Conservation (phyloP, 2,329 filamentous ascomycete species). For the Pestalotiopsis sp. region DNA sequence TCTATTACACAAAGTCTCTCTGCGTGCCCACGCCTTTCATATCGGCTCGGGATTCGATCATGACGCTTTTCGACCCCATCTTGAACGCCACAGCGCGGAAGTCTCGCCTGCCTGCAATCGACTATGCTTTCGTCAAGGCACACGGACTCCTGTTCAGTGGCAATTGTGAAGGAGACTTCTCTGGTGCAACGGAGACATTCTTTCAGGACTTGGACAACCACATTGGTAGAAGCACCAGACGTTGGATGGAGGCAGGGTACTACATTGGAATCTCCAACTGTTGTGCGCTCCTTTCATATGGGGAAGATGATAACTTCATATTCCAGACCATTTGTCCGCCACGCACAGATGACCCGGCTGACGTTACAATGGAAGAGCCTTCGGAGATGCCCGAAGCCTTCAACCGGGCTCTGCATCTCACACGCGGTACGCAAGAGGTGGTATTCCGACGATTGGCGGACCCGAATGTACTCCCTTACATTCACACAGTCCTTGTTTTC, state of each 20-base stretch:
- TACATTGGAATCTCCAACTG: conserved; percentile 61
- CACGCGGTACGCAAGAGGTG: conserved; percentile 29
- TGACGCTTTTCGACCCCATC: conserved; percentile 68
- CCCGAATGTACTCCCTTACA: no score
- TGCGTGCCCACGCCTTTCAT: conserved; percentile 68
- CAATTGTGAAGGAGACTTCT: conserved; percentile 47
- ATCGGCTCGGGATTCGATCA: conserved; percentile 68
- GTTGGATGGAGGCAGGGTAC: conserved; percentile 52
- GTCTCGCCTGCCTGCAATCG: conserved; percentile 44
- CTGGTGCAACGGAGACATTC: conserved; percentile 49
- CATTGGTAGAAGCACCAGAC: conserved; percentile 51
- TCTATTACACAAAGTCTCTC: conserved; percentile 71
- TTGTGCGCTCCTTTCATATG: no score
- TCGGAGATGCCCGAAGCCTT: conserved; percentile 18
- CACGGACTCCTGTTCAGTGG: conserved; percentile 67
- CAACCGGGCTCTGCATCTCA: conserved; percentile 25
- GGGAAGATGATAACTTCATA: no score
- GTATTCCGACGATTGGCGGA: conserved; percentile 57
- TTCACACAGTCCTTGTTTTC: no score
- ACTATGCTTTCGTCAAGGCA: conserved; percentile 62
- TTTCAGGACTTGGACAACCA: conserved; percentile 55
- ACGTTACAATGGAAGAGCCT: conserved; percentile 23
- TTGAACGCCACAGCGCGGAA: conserved; percentile 35
- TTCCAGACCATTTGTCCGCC: conserved; percentile 37
- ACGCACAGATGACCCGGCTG: conserved; percentile 26